Conservation (phyloP, 2,329 filamentous ascomycete genomes). For the Aureobasidium subglaciale region DNA sequence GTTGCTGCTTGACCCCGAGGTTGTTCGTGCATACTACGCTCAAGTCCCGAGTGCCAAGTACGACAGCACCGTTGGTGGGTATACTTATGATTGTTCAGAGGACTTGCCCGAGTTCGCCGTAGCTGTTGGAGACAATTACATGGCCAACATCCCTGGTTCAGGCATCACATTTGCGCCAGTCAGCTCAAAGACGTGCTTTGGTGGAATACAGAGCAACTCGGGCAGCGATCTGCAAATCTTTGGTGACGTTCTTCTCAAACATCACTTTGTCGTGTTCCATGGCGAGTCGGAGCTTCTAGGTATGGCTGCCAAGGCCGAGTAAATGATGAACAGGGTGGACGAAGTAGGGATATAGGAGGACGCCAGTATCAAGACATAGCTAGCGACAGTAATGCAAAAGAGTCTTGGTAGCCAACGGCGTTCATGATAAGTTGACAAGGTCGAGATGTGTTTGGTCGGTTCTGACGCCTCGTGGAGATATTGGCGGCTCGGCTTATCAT, state of each 20-base stretch:
- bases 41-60: slow-evolving; percentile 33
- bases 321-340: background rate
- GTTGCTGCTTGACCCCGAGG: slow-evolving; percentile 49
- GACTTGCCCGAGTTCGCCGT: slow-evolving; percentile 41
- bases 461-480: background rate
- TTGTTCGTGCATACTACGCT: slow-evolving; percentile 39
- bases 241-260: slow-evolving; percentile 55
- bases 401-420: background rate
- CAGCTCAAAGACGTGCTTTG: slow-evolving; percentile 54
- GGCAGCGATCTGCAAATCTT: slow-evolving; percentile 52
- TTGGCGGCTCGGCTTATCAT: background rate
- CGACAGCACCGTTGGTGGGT: slow-evolving; percentile 34
- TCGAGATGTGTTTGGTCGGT: background rate
- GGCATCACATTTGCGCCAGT: slow-evolving; percentile 49
- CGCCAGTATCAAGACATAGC: background rate
- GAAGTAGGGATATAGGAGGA: too few relatives aligned
- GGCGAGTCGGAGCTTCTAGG: slow-evolving; percentile 33
- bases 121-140: slow-evolving; percentile 49
- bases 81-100: slow-evolving; percentile 37
- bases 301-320: slow-evolving; percentile 13
- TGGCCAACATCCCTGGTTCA: slow-evolving; percentile 25
- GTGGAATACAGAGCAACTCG: slow-evolving; percentile 55
- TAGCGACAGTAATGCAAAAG: slow-evolving; percentile 5
- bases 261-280: slow-evolving; percentile 55
- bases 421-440: background rate